phyloP scores from a whole-genome alignment of 2,329 filamentous ascomycete genomes.

The Beauveria sp. region DNA sequence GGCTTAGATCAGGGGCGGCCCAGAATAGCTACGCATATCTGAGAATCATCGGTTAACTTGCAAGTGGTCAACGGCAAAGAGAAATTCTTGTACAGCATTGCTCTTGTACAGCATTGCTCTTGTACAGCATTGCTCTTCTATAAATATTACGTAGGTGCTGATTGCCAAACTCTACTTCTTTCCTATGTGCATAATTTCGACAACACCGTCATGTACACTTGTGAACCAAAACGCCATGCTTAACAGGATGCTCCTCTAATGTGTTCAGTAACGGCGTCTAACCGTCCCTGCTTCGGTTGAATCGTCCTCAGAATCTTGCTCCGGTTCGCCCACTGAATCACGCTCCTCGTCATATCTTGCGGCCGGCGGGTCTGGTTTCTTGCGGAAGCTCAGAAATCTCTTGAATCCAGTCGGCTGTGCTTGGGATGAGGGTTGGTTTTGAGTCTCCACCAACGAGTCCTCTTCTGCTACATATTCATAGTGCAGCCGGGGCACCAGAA shows the following conservation, averaged over 20 bases:
- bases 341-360: not conserved
- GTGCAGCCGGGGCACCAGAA: constrained; percentile 74
- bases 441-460: constrained; percentile 20
- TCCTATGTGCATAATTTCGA: not conserved
- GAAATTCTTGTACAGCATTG: constrained; percentile 4
- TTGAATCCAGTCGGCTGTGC: constrained; percentile 32
- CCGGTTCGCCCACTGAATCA: not conserved
- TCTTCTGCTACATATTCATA: constrained; percentile 44
- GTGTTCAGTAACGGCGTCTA: constrained; percentile 4
- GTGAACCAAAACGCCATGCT: constrained; percentile 8
- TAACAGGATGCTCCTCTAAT: not conserved
- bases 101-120: too few species aligned
- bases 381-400: constrained; percentile 38
- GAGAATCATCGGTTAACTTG: not conserved
- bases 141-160: not conserved
- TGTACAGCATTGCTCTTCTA: not conserved
- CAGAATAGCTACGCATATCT: not conserved
- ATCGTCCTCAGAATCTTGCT: constrained; percentile 17
- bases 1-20: not conserved
- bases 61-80: not conserved
- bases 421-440: constrained; percentile 7
- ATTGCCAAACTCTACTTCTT: not conserved
- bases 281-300: constrained; percentile 15
- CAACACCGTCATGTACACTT: not conserved
- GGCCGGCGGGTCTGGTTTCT: constrained; percentile 20